Evolutionary conservation across 371 early-diverging fungal genomes (phyloP), one percentile per base, ranked within the genome.

Genomic region (Mortierella sp.): DNA sequence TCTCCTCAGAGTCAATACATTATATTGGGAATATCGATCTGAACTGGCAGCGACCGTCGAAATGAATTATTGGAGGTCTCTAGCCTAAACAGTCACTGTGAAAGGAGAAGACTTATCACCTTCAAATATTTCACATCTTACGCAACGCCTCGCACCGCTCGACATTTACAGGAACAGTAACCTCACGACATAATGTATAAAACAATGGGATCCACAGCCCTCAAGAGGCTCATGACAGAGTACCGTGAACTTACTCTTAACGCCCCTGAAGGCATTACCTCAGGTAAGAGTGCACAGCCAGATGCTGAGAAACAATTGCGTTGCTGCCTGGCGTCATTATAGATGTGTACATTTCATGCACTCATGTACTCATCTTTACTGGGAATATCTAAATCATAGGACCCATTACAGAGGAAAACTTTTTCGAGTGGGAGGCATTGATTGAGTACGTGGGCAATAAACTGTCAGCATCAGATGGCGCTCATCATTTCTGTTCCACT

Each of bases 381-480:
- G 39, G 62, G 9, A 14, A 32, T 32, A 30, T 26, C 2, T 4
- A 24, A 22, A n/a, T 8, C 43, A 39, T 72, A 91, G 91, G 98
- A n/a, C 98, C 98, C 16, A 84, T 95, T 64, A 85, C 89, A 43
- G 99, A 99, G 85, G 92, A 94, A 75, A 94, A 97, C 90, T 96
- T 96, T 84, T 97, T 97, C 77, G 93, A 91, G 70, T 99, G 99
- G 99, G 98, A 98, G 78, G 98, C 98, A 0, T 87, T 97, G 43
- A 96, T 98, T 70, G 91, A 93, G 94, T 97, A 91, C 66, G 90
- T 85, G 49, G 30, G n/a, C 22, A 32, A 18, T 24, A 37, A 35
- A 39, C 37, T 37, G 8, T n/a, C 10, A 37, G 3, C 16, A 8
- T 10, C 11, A 37, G 61, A 37, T 37, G 1, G 26, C 6, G 26